Conservation (phyloP, 257 asterid species). For the Nicotiana undulata region DNA sequence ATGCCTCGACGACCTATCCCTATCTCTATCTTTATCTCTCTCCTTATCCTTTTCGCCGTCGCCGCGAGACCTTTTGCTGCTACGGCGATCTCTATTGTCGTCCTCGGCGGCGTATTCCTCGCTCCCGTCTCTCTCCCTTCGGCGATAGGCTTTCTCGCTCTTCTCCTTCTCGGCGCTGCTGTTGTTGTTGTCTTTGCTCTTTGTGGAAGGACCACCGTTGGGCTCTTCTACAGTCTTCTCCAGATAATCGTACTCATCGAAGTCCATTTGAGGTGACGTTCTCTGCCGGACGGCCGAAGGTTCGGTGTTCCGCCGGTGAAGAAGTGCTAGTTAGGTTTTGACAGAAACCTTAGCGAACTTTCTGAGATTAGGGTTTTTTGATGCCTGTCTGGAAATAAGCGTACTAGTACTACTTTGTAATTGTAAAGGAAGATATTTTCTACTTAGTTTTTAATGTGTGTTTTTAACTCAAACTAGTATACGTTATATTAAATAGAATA, state of each 20-base stretch:
- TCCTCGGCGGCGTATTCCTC: slow-evolving; percentile 47
- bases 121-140: slow-evolving; percentile 64
- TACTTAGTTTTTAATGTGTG: background rate
- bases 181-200: slow-evolving; percentile 38
- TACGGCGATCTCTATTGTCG: slow-evolving; percentile 54
- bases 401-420: background rate
- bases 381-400: background rate
- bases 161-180: slow-evolving; percentile 43
- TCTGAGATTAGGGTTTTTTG: background rate
- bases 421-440: background rate
- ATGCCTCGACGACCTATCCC: slow-evolving; percentile 55
- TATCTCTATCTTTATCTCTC: slow-evolving; percentile 31
- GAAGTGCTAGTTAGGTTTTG: background rate
- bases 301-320: background rate
- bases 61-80: slow-evolving; percentile 58
- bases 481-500: too few relatives aligned
- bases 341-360: background rate
- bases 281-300: background rate
- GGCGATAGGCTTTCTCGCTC: slow-evolving; percentile 59
- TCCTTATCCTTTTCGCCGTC: slow-evolving; percentile 37
- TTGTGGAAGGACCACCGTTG: slow-evolving; percentile 47
- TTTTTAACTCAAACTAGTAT: too few relatives aligned
- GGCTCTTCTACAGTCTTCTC: slow-evolving; percentile 89
- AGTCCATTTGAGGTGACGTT: slow-evolving; percentile 45
- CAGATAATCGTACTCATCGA: slow-evolving; percentile 96